Evolutionary conservation across 2,329 filamentous ascomycete genomes (phyloP), one percentile per base, ranked within the genome.

Genomic region (Phaeosphaeriaceae sp.): DNA sequence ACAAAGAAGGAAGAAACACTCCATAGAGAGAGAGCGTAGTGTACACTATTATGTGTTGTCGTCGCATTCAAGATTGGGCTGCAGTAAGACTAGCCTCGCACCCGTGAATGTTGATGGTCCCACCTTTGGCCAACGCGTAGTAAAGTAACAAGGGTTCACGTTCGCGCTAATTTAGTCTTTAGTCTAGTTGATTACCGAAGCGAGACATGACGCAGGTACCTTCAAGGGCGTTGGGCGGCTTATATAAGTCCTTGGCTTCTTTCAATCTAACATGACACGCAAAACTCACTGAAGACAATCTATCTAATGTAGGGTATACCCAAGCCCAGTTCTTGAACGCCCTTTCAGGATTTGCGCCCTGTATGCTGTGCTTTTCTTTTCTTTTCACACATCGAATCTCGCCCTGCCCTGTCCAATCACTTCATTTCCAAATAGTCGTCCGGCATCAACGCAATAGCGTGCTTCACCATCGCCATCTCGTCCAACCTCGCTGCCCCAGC

Each of bases 401-500:
- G 47, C 63, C 45, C 66, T 57, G 3, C 60, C 59, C 15, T 45
- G 44, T 2, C 58, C 62, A 33, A 50, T 51, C 12, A 67, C 52
- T 48, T 72, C 69, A 32, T 69, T 89, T 16, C 91, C 90, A 78
- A 97, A 96, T 40, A 97, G 76, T 74, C 90, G 87, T 6, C 90
- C 92, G 3, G 93, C 93, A 74, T 97, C 93, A 52, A 94, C 86
- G 73, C 93, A 97, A 76, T 96, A 97, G 38, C 89, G 86, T 36
- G 81, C 83, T 60, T 85, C 83, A 4, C 87, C 88, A 83, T 84
- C 60, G 74, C 88, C 68, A 42, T 71, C 66, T 3, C 56, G 50
- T 2, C 70, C 72, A 1, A 71, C 68, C 82, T 99, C 94, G 65
- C 90, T 96, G 20, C 90, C 92, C 83, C 96, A 97, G 77, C 94